phyloP scores from a whole-genome alignment of 2,329 filamentous ascomycete species.

The Colletotrichum sidae region DNA sequence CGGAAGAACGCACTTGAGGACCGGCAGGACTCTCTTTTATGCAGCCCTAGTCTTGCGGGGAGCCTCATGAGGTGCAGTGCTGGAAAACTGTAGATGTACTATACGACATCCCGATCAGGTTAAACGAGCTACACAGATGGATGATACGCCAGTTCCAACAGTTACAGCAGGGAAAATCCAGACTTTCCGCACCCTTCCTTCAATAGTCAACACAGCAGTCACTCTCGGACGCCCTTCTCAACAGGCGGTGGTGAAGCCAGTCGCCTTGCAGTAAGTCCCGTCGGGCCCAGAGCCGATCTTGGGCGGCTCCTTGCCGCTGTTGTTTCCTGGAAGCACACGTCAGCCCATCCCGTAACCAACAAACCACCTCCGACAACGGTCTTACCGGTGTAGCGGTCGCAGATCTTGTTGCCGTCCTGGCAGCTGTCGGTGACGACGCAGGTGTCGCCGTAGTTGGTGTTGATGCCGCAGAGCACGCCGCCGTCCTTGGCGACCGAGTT shows the following conservation, averaged over 20 bases:
- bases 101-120: no score
- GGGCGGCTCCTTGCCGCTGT: constrained; percentile 49
- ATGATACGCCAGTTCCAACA: no score
- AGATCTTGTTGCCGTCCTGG: constrained; percentile 45
- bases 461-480: constrained; percentile 58
- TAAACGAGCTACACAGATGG: no score
- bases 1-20: no score
- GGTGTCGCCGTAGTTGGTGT: constrained; percentile 63
- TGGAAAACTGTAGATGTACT: no score
- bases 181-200: neutral
- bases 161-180: neutral
- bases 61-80: no score
- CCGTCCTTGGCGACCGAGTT: constrained; percentile 55
- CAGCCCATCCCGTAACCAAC: no score
- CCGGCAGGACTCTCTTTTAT: no score
- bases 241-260: constrained; percentile 35
- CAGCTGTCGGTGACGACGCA: constrained; percentile 55
- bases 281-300: constrained; percentile 52
- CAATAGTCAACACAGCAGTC: no score
- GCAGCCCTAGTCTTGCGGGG: no score
- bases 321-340: constrained; percentile 41
- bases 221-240: neutral
- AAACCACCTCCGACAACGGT: no score
- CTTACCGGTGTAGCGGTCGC: constrained; percentile 47
- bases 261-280: constrained; percentile 46